Conservation (phyloP, 441 rosid species). For the Gossypium trilobum region DNA sequence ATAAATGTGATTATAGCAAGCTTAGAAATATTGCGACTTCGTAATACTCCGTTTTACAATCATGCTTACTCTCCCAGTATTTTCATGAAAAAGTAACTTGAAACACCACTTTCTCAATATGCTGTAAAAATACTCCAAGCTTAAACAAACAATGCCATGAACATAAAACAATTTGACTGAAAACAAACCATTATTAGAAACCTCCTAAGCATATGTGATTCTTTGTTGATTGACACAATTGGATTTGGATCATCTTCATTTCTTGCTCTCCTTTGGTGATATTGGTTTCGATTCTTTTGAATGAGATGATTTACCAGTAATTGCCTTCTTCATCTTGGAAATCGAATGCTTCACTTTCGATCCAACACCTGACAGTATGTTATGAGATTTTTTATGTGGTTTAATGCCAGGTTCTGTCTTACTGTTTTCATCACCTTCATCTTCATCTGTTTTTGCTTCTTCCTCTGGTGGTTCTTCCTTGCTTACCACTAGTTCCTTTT, state of each 20-base stretch:
- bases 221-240: background rate
- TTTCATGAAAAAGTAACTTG: background rate
- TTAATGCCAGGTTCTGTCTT: constrained; percentile 44
- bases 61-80: background rate
- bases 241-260: background rate
- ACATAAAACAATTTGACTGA: background rate
- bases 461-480: constrained; percentile 20
- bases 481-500: constrained; percentile 18
- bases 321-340: constrained; percentile 82
- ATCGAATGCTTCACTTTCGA: constrained; percentile 87
- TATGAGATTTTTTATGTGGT: constrained; percentile 63
- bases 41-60: background rate
- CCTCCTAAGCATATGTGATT: background rate
- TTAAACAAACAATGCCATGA: constrained; percentile 3
- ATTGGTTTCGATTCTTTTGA: constrained; percentile 35
- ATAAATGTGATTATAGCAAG: background rate
- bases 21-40: background rate
- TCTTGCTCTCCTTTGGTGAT: constrained; percentile 32
- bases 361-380: constrained; percentile 71
- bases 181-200: background rate
- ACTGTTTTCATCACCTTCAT: constrained; percentile 35
- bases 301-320: constrained; percentile 72
- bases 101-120: background rate
- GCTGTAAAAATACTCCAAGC: constrained; percentile 5
- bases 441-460: constrained; percentile 39